Base-by-base conservation (phyloP, 2,329 filamentous ascomycete species). In the Pseudogymnoascus sp. region DNA sequence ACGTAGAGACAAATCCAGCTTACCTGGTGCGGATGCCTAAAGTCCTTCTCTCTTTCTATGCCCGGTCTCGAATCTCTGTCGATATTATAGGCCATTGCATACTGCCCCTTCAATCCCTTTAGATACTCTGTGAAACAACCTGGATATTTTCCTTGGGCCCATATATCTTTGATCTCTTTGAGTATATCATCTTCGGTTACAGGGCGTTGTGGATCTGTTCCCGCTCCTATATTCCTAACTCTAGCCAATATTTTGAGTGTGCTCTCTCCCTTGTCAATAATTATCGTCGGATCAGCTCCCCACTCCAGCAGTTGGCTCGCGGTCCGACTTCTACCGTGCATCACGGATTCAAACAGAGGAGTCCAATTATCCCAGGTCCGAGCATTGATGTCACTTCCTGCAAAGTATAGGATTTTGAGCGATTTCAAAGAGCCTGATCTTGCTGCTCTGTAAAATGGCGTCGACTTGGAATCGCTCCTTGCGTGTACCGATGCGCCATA, bases 371-470 rank as follows among this genome's bases (percentile, higher is more conserved):
- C 60, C 62, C 62, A n/a, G 56, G 44, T 38, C 62, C 53, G 37
- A 59, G 53, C 46, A 38, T 38, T 38, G 37, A 38, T 38, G 37
- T 38, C 37, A 38, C 37, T 38, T 38, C 37, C 37, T 38, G 37
- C 37, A n/a, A 38, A 17, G 10, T 38, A 38, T 38, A 38, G 37
- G 37, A 38, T 15, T n/a, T 38, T 38, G 37, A 38, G 15, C 37
- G 37, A 38, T 23, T 50, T 53, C 35, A 64, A 38, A 21, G 61
- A 63, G 9, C 64, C 64, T 7, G 61, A 63, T 53, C 64, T 26
- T 11, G 64, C 64, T 17, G 64, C 64, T 40, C 64, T 21, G 19
- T 61, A 63, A 35, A 65, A 63, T 29, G 64, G 61, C 13, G 64
- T 65, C 15, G 64, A 38, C 23, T 29, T 11, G 42, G 61, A 61